Percentiles rank a stretch among this genome's conserved stretches.
Conservation (phyloP, 2,329 filamentous ascomycete species). For the Botrytis cinerea region DNA sequence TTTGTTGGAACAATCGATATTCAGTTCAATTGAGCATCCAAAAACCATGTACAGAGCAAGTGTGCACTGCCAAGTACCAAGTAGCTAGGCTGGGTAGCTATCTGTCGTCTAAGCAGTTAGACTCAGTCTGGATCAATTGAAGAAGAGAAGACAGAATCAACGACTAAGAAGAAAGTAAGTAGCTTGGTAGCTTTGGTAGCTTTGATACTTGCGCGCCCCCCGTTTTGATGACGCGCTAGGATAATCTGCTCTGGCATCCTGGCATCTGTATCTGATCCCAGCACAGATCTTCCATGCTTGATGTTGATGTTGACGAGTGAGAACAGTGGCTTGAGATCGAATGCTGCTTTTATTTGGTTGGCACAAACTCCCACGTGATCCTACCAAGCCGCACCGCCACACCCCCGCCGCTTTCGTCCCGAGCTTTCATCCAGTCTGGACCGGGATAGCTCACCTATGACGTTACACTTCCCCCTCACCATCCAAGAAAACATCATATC, state of each 20-base stretch:
- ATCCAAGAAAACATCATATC: conserved; percentile 18
- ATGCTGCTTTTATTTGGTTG: neutral
- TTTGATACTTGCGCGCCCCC: neutral
- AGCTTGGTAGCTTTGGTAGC: neutral
- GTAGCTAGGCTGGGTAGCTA: neutral
- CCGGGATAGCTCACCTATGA: conserved; percentile 16
- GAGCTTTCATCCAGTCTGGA: neutral
- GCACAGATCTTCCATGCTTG: neutral
- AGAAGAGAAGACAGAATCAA: neutral
- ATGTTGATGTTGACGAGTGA: too few species aligned
- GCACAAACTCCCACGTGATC: too few species aligned
- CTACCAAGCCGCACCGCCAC: neutral
- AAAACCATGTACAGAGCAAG: neutral
- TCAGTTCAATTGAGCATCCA: neutral
- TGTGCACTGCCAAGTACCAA: neutral
- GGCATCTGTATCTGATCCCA: neutral
- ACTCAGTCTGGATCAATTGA: neutral
- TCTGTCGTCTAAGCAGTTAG: neutral
- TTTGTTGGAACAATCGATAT: conserved; percentile 15
- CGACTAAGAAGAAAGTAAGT: too few species aligned
- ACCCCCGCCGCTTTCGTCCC: conserved; percentile 10
- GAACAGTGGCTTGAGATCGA: neutral
- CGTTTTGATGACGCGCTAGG: neutral
- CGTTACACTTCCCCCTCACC: conserved; percentile 10
- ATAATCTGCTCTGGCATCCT: neutral